Evolutionary conservation across 2,329 filamentous ascomycete species (phyloP), one percentile per base, ranked within the genome.

Genomic region (Anisogramma anomala): DNA sequence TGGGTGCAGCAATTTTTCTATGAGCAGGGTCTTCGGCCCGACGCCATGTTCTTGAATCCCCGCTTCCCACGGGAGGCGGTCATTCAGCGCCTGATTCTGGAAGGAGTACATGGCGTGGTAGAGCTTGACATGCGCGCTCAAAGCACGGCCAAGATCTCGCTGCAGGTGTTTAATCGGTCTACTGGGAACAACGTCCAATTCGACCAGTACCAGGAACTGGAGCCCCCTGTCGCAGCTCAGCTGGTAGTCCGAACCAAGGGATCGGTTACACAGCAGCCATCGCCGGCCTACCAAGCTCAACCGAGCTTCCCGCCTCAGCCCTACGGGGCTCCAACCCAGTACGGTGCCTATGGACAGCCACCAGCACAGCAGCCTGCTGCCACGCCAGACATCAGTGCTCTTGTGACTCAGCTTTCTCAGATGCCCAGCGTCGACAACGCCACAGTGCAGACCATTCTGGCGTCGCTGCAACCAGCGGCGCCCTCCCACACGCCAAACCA

Each of bases 21-120:
- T 43, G 70, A 73, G 25, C 78, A 80, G 41, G 78, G 79, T 2
- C 66, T 96, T 27, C 80, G 74, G 45, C 79, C 81, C 11, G 83
- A 93, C 52, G 79, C 87, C 15, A 79, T 94, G 62, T 82, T 83
- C 50, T 67, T 95, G 33, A 82, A 79, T 41, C 79, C 85, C 22
- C 77, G 83, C 17, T 76, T 93, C 33, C 75, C 83, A 14, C 78
- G 88, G 47, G 76, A 82, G 26, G 75, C 81, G 4, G 79, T 94
- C n/a, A 76, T 95, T 39, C 79, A 85, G 50, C 74, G 84, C 39
- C 86, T 94, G 56, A 84, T 93, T 27, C 66, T 88, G 9, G 88
- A 96, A 59, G 89, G 91, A 14, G 89, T 95, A 1, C 73, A 84
- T 38, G 89, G 83, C 7, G 83, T 95, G 11, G 78, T 85, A 4